These are phyloP conservation scores for Cladophialophora psammophila DNA, from an alignment of 2,329 filamentous ascomycete genomes.

Conservation along the genomic window DNA sequence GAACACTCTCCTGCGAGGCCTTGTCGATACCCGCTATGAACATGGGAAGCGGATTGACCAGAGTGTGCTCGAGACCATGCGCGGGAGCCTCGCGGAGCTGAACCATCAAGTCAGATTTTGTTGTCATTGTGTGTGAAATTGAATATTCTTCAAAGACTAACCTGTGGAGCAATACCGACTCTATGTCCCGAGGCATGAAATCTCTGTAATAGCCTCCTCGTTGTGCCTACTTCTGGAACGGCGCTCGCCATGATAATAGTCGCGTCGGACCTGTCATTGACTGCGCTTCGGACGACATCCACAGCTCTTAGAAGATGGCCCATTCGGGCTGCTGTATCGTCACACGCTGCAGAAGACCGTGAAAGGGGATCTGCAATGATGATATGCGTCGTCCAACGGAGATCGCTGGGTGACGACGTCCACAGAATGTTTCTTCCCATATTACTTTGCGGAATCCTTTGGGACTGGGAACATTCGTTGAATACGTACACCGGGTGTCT, in stretches of 20 bases:
- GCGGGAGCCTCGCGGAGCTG: too few species aligned
- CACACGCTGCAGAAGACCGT: background rate
- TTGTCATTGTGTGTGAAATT: too few species aligned
- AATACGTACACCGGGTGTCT: background rate
- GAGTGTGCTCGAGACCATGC: too few species aligned
- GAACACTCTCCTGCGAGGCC: too few species aligned
- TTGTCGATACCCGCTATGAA: too few species aligned
- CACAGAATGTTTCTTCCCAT: background rate
- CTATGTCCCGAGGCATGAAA: conserved; percentile 6
- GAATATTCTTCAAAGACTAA: background rate
- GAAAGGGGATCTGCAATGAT: conserved; percentile 1
- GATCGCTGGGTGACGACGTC: background rate
- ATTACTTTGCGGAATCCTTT: background rate
- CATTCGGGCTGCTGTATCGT: background rate
- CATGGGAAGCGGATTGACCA: too few species aligned
- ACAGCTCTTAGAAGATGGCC: background rate
- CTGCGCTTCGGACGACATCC: background rate
- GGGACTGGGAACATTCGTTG: background rate
- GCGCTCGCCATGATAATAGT: conserved; percentile 11
- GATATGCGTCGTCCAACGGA: background rate
- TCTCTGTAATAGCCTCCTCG: background rate
- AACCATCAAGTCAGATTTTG: too few species aligned
- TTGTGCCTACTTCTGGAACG: background rate
- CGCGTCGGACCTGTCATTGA: background rate
- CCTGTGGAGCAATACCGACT: conserved; percentile 4